Base-by-base conservation (phyloP, 192 early-diverging fungal species). In the Backusella psychrophila region DNA sequence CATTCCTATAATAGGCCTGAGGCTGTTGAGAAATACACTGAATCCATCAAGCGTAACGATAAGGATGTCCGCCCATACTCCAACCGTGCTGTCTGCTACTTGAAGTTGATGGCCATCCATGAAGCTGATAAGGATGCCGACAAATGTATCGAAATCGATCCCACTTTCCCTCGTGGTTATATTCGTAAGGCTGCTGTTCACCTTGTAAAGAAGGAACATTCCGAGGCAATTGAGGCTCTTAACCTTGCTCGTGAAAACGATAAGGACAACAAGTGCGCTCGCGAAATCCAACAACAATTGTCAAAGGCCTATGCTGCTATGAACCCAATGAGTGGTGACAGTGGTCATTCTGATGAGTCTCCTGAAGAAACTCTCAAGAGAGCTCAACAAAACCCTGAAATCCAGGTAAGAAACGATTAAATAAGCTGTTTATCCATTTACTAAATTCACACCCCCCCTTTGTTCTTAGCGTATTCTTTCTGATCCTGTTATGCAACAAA, bases 51-150 rank as follows among this genome's bases (percentile, higher is more conserved):
- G 89, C 93, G 98, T 77, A 97, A 97, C 75, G 93, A 94, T 35
- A 80, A 87, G 8, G 98, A 99, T 71, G 89, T 93, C 31, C 90
- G 94, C 79, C 92, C 93, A 77, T 98, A 94, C 83, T 96, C 95
- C 36, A 99, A 99, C 91, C 95, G 98, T 75, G 96, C 98, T 34
- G 96, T 96, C 38, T 95, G 95, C 79, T 96, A 97, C 86, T 91
- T 90, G 35, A 99, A 99, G 88, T 85, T 99, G 67, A 89, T 96
- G 89, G 96, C 97, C 8, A 75, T 98, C 46, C 88, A 93, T 23
- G 98, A 99, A 82, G 98, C 98, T 17, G 85, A 96, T 81, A 95
- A 95, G 88, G 98, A 99, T 87, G 96, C 94, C 78, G 94, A 99
- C 53, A 91, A 85, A 71, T 95, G 95, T 73, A 90, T 98, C 49